Conservation (phyloP, 2,329 filamentous ascomycete species). For the Tolypocladium ophioglossoides region DNA sequence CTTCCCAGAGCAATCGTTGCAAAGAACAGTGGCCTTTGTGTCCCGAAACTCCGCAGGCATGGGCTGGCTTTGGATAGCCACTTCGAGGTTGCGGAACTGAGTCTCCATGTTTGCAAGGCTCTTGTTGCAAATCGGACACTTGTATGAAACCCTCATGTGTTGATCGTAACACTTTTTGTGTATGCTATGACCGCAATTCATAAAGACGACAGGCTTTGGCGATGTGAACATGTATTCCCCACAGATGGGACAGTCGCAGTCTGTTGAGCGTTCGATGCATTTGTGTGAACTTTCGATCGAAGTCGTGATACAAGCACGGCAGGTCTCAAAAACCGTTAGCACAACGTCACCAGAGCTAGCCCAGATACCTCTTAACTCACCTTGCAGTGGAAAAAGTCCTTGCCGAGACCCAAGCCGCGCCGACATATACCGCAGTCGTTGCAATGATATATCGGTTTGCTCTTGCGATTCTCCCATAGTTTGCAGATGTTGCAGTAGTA, state of each 20-base stretch:
- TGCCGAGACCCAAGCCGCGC: constrained; percentile 80
- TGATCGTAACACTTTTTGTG: constrained; percentile 82
- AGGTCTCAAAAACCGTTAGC: constrained; percentile 46
- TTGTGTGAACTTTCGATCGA: constrained; percentile 76
- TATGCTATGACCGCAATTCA: constrained; percentile 93
- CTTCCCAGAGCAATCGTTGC: constrained; percentile 89
- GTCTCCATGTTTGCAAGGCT: constrained; percentile 97
- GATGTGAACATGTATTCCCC: constrained; percentile 95
- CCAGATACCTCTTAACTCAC: constrained; percentile 32
- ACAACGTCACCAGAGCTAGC: not conserved
- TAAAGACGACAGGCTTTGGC: constrained; percentile 77
- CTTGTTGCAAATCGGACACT: constrained; percentile 93
- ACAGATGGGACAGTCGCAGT: constrained; percentile 95
- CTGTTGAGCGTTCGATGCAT: constrained; percentile 87
- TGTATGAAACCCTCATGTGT: constrained; percentile 84
- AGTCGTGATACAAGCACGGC: constrained; percentile 89
- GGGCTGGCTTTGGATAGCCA: constrained; percentile 77
- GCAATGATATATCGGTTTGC: constrained; percentile 92
- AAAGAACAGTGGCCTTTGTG: constrained; percentile 74
- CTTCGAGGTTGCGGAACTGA: constrained; percentile 83
- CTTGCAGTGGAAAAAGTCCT: constrained; percentile 98
- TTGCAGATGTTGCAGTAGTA: constrained; percentile 96
- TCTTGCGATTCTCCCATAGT: constrained; percentile 88
- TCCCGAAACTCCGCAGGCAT: constrained; percentile 80
- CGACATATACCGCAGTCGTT: constrained; percentile 92